Percentiles rank a stretch among this genome's conserved stretches.
Conservation (phyloP, 352 stramenopile genomes). For the Globisporangium recalcitrans region DNA sequence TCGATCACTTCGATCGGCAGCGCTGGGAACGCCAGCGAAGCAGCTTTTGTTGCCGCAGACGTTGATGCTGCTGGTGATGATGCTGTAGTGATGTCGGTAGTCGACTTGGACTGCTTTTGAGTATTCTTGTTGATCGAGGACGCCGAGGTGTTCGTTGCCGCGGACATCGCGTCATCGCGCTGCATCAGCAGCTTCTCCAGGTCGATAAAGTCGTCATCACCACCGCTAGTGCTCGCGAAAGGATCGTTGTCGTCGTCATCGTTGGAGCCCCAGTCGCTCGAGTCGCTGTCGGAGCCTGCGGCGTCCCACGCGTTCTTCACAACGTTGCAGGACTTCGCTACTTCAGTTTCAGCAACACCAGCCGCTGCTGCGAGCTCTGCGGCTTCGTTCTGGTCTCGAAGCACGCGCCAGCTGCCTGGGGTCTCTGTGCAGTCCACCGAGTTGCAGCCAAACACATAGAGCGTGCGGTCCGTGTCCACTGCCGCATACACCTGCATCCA, state of each 20-base stretch:
- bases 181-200: conserved; percentile 64
- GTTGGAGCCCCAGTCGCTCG: conserved; percentile 69
- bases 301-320: conserved; percentile 22
- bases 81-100: neutral
- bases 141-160: conserved; percentile 13
- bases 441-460: conserved; percentile 87
- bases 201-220: conserved; percentile 30
- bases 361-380: conserved; percentile 5
- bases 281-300: conserved; percentile 34
- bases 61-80: neutral
- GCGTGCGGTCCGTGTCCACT: conserved; percentile 59
- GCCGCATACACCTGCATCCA: conserved; percentile 66
- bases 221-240: conserved; percentile 10
- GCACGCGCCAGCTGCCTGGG: conserved; percentile 62
- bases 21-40: conserved; percentile 38
- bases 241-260: conserved; percentile 31
- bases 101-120: neutral
- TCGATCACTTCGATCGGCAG: conserved; percentile 69
- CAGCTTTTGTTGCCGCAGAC: neutral
- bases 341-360: neutral
- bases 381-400: conserved; percentile 48
- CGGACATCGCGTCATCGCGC: conserved; percentile 61
- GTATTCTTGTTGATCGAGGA: conserved; percentile 7
- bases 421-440: conserved; percentile 60
- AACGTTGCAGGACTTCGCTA: neutral